These are phyloP conservation scores for Yamadazyma trypodendri DNA, from an alignment of 1,139 yeast species.

Conservation along the genomic window DNA sequence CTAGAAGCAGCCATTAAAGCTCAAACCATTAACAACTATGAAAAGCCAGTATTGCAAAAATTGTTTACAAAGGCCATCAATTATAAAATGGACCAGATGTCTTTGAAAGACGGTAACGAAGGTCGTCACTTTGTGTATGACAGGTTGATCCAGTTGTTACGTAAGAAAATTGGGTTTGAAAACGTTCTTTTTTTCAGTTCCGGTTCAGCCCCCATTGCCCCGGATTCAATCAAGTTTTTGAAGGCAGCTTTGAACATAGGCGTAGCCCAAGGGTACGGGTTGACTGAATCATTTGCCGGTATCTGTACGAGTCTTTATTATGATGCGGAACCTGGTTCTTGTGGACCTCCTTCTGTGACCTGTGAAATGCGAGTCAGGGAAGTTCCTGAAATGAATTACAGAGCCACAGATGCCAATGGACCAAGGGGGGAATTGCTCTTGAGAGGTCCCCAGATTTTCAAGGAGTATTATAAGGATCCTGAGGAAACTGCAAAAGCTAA, in stretches of 20 bases:
- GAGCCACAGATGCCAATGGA: conserved; percentile 39
- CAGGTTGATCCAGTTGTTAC: conserved; percentile 46
- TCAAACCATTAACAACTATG: conserved; percentile 40
- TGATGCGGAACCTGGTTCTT: conserved; percentile 56
- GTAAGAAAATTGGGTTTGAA: conserved; percentile 58
- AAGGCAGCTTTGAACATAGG: conserved; percentile 62
- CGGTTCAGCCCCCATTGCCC: conserved; percentile 77
- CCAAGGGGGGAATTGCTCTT: conserved; percentile 59
- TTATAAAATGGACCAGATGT: conserved; percentile 32
- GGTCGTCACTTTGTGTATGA: conserved; percentile 46
- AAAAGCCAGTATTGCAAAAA: conserved; percentile 27
- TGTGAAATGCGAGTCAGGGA: conserved; percentile 62
- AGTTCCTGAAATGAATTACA: conserved; percentile 68
- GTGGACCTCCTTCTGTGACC: conserved; percentile 58
- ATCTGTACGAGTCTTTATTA: conserved; percentile 39
- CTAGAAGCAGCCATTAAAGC: conserved; percentile 54
- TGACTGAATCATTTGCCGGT: conserved; percentile 76
- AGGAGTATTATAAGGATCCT: conserved; percentile 58
- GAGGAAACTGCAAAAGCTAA: conserved; percentile 28
- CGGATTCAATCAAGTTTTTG: conserved; percentile 58
- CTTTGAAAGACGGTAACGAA: conserved; percentile 25
- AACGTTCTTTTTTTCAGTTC: conserved; percentile 43
- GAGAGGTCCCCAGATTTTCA: conserved; percentile 67
- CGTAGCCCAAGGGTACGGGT: conserved; percentile 71
- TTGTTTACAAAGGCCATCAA: conserved; percentile 30